Evolutionary conservation across 306 rosid species (phyloP).

Genomic region (Citrullus colocynthis): DNA sequence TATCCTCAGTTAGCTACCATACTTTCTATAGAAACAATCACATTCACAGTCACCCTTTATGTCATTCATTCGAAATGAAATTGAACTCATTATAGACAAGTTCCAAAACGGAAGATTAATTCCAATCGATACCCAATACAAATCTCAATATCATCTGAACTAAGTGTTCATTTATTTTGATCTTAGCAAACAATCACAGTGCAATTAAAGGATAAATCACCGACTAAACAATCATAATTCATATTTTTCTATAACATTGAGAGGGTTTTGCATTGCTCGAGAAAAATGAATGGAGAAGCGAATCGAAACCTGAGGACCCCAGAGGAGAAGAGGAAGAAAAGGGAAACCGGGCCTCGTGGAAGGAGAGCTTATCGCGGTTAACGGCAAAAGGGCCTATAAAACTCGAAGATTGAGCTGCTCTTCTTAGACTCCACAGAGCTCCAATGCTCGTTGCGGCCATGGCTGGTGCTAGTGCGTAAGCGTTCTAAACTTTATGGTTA

Average conservation of each 20-base stretch:
- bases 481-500: too few species aligned
- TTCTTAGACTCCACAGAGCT: conserved; percentile 24
- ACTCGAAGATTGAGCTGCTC: conserved; percentile 23
- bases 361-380: conserved; percentile 21
- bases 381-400: conserved; percentile 14
- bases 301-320: conserved; percentile 43
- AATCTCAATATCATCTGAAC: not conserved
- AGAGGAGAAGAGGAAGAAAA: conserved; percentile 28
- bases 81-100: not conserved
- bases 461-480: not conserved
- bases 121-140: not conserved
- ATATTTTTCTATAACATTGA: not conserved
- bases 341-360: conserved; percentile 21
- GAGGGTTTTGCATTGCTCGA: not conserved
- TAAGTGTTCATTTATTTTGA: not conserved
- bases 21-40: not conserved
- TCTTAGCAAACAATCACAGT: not conserved
- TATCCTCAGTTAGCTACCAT: not conserved
- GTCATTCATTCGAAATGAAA: not conserved
- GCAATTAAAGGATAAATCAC: not conserved
- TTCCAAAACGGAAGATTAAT: not conserved
- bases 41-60: not conserved
- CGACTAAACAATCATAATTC: not conserved
- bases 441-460: conserved; percentile 59
- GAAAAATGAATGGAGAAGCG: not conserved